Base-by-base conservation (phyloP, 257 asterid species). In the Solanum peruvianum region DNA sequence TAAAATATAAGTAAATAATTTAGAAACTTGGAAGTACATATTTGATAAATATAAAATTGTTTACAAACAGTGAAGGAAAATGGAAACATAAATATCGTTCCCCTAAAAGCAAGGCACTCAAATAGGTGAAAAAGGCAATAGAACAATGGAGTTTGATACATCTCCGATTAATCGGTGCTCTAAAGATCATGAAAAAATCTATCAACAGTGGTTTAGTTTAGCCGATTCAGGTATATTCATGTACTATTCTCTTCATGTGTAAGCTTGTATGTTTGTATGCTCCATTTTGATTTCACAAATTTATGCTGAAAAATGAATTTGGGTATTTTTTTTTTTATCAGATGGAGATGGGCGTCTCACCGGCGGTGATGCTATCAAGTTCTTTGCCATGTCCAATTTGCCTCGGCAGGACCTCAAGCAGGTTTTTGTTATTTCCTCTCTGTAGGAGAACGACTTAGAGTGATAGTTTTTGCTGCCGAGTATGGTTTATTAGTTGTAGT, bases 331-430 rank as follows among this genome's bases (percentile, higher is more conserved):
- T 31, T 35, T 33, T 37, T 75, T 31, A 25, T 88, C 89, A 97
- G 99, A 96, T 89, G 98, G 98, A 72, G 99, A 96, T 93, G 99
- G 98, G 21, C 98, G 99, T 64, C 88, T 96, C 67, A 92, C 94
- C 6, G 99, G 99, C 23, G 91, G 82, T 45, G 99, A 97, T 91
- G 99, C 99, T 64, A 95, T 87, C 81, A 97, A 97, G 92, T 95
- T 97, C 91, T 97, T 97, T 86, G 88, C 95, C 87, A 87, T 94
- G 94, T 95, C 99, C 20, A 94, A 92, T 73, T 88, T 96, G 91
- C 87, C 99, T 87, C 99, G 99, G 71, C 96, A 89, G 72, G 99
- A 97, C 91, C 99, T 97, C 89, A 97, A 97, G 89, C 97, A 86
- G 98, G 99, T 93, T 0, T 76, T 8, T 27, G 6, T 12, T 76